phyloP scores from a whole-genome alignment of 208 protist genomes.

The Entamoeba dispar region DNA sequence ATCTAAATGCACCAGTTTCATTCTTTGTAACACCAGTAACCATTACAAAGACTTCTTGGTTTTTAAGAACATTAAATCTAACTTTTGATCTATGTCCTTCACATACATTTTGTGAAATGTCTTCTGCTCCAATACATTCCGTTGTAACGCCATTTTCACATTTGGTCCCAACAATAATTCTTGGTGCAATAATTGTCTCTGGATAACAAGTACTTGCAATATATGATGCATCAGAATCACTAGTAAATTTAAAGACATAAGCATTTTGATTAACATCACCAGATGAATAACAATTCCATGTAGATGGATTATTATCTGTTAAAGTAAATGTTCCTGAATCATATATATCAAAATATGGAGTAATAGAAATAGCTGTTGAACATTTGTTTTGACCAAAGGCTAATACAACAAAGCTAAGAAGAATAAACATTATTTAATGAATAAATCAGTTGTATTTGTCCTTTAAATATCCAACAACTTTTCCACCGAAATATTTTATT shows the following conservation, averaged over 20 bases:
- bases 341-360: background rate
- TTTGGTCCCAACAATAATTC: background rate
- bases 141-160: background rate
- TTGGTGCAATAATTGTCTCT: background rate
- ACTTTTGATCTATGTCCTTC: background rate
- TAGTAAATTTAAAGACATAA: background rate
- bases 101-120: background rate
- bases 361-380: background rate
- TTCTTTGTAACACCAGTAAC: background rate
- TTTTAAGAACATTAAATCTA: background rate
- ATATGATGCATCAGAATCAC: background rate
- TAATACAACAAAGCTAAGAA: too few relatives aligned
- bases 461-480: too few relatives aligned
- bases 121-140: background rate
- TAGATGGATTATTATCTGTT: background rate
- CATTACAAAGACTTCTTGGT: background rate
- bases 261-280: background rate
- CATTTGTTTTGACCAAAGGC: background rate
- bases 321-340: background rate
- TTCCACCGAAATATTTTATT: too few relatives aligned
- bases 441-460: too few relatives aligned
- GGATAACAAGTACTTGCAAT: background rate
- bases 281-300: background rate
- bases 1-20: background rate
- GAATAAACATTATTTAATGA: too few relatives aligned